Evolutionary conservation across 495 filamentous ascomycete genomes (phyloP).

Genomic region (Rhizodiscina lignyota): DNA sequence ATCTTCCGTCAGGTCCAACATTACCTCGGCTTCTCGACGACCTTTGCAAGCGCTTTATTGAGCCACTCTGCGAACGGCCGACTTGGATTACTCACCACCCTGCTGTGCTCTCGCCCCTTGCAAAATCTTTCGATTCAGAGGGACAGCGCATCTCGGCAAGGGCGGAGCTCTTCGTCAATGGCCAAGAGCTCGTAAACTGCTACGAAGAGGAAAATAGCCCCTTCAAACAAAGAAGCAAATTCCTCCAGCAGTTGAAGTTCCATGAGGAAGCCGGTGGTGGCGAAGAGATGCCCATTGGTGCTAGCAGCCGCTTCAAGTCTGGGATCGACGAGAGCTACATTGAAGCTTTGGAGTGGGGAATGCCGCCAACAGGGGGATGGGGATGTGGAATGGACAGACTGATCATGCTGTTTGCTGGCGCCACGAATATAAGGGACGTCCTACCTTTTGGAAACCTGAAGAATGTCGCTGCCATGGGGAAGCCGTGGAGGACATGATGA

Average conservation of each 20-base stretch:
- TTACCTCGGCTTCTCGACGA: constrained; percentile 74
- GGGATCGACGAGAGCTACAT: constrained; percentile 71
- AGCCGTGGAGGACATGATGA: constrained; percentile 2
- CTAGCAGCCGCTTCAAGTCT: no score
- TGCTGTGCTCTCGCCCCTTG: constrained; percentile 76
- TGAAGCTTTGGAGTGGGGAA: constrained; percentile 64
- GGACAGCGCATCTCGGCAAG: constrained; percentile 61
- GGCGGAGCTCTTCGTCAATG: constrained; percentile 72
- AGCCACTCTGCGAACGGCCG: constrained; percentile 50
- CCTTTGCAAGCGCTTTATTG: constrained; percentile 60
- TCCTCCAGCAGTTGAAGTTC: constrained; percentile 45
- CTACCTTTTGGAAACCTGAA: constrained; percentile 75
- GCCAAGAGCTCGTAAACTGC: constrained; percentile 73
- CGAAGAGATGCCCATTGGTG: constrained; percentile 5
- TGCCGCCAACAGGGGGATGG: constrained; percentile 93
- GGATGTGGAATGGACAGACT: constrained; percentile 83
- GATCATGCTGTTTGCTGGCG: constrained; percentile 71
- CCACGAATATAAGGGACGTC: constrained; percentile 61
- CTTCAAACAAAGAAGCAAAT: constrained; percentile 70
- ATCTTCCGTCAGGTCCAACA: constrained; percentile 35
- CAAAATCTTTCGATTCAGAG: constrained; percentile 63
- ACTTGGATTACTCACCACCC: constrained; percentile 87
- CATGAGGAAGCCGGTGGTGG: constrained; percentile 12
- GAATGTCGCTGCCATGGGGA: constrained; percentile 35
- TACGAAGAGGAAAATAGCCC: constrained; percentile 98